Percentiles rank a stretch among this genome's conserved stretches.
Evolutionary conservation across 2,329 filamentous ascomycete genomes (phyloP).

Genomic region (Botrytis fragariae): DNA sequence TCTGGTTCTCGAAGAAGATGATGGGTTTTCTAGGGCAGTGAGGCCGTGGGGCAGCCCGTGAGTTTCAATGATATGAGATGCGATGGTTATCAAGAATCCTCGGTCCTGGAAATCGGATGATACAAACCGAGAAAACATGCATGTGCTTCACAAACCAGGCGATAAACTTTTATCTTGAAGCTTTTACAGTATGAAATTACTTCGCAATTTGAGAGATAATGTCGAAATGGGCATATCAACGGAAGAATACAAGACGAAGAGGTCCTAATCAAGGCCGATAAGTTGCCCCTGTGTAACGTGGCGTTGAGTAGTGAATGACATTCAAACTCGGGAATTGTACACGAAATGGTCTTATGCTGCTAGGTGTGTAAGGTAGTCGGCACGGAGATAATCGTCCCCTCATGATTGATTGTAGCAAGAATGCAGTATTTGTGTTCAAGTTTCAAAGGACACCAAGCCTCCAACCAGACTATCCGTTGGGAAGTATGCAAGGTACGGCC

Average conservation of each 20-base stretch:
- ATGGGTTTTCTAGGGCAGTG: not conserved
- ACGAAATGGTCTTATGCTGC: not conserved
- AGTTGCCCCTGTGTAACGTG: not conserved
- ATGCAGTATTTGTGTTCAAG: not conserved
- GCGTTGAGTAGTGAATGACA: not conserved
- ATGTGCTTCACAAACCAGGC: not conserved
- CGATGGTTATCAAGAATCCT: not conserved
- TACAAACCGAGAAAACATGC: not conserved
- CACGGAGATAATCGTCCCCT: not conserved
- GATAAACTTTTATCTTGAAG: not conserved
- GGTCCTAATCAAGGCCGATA: not conserved
- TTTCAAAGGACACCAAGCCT: not conserved
- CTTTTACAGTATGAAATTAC: not conserved
- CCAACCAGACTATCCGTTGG: not conserved
- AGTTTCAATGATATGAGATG: not conserved
- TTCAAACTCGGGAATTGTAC: not conserved
- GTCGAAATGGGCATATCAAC: not conserved
- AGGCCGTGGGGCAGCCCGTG: not conserved
- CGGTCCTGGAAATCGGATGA: not conserved
- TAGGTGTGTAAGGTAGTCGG: too few species aligned
- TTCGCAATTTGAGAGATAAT: not conserved
- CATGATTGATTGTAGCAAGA: not conserved
- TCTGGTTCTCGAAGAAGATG: not conserved
- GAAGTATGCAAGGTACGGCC: not conserved
- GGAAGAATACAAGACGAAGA: not conserved